Evolutionary conservation across 768 basidiomycete genomes (phyloP).

Genomic region (Russula ochroleuca): DNA sequence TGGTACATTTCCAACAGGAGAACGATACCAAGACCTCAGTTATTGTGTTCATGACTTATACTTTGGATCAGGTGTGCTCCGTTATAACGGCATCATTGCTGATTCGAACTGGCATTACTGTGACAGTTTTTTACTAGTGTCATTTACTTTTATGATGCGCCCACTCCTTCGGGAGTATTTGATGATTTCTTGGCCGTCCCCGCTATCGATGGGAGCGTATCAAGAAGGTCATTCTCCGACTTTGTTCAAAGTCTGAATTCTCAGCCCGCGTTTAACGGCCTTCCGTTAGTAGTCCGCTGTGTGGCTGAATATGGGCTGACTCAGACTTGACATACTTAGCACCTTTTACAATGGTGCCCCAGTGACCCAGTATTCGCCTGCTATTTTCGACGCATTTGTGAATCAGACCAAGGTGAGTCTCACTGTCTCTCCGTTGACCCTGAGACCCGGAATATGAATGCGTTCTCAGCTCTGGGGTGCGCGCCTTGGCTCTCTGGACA

Average conservation of each 20-base stretch:
- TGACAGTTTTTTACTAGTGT: not conserved
- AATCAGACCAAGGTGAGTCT: constrained; percentile 10
- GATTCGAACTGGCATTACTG: not conserved
- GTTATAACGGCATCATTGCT: not conserved
- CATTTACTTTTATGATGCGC: constrained; percentile 26
- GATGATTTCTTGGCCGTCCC: constrained; percentile 27
- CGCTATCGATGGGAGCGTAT: not conserved
- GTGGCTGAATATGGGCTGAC: not conserved
- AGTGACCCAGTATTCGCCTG: constrained; percentile 1
- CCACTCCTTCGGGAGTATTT: constrained; percentile 23
- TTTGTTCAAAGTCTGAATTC: not conserved
- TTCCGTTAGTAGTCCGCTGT: not conserved
- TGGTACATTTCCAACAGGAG: constrained; percentile 4
- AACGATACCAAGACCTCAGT: constrained; percentile 4
- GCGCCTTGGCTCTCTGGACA: not conserved
- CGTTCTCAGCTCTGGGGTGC: constrained; percentile 7
- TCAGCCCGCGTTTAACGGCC: too few relatives aligned
- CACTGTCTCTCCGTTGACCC: not conserved
- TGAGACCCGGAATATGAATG: not conserved
- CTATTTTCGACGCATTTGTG: constrained; percentile 1
- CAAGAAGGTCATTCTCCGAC: constrained; percentile 9
- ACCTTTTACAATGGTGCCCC: not conserved
- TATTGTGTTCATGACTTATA: not conserved
- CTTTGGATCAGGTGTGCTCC: not conserved
- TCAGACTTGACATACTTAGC: not conserved